A percentile compares a stretch with the other conserved stretches of the same genome.
phyloP scores from a whole-genome alignment of 108 stramenopile genomes.

The Chaetoceros tenuissimus region DNA sequence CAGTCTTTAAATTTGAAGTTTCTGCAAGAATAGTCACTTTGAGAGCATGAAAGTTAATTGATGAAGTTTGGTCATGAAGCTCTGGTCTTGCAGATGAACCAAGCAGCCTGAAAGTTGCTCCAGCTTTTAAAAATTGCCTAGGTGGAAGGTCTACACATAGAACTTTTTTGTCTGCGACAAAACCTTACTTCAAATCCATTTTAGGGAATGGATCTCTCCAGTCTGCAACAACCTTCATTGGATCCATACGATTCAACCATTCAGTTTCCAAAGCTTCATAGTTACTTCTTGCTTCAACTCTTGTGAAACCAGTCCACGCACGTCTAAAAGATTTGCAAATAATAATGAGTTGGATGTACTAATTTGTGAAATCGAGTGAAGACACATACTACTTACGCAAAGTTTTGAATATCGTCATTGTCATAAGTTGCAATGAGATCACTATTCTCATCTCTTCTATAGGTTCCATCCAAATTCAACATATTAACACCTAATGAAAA shows the following conservation, averaged over 20 bases:
- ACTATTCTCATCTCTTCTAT: slow-evolving; percentile 6
- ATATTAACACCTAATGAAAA: slow-evolving; percentile 28
- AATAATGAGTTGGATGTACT: no score
- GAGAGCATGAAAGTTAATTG: background rate
- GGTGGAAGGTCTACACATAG: slow-evolving; percentile 37
- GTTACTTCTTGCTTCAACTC: slow-evolving; percentile 20
- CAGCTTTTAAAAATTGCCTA: slow-evolving; percentile 37
- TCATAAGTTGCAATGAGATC: slow-evolving; percentile 19
- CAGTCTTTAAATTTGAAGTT: slow-evolving; percentile 4
- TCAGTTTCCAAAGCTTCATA: slow-evolving; percentile 23
- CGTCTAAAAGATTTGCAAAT: no score
- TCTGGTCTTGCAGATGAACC: background rate
- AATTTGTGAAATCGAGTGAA: no score
- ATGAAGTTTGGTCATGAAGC: background rate
- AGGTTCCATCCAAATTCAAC: slow-evolving; percentile 26
- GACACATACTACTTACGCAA: slow-evolving; percentile 38
- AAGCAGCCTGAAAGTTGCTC: slow-evolving; percentile 40
- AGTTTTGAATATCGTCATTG: slow-evolving; percentile 17
- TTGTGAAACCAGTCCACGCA: slow-evolving; percentile 53
- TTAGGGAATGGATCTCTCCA: slow-evolving; percentile 53
- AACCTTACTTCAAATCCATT: slow-evolving; percentile 39
- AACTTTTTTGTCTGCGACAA: slow-evolving; percentile 55
- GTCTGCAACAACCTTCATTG: slow-evolving; percentile 41
- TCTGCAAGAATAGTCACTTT: slow-evolving; percentile 4
- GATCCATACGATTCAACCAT: slow-evolving; percentile 31